Conservation (phyloP, 805 yeast genomes). For the Wickerhamiella kazuoi region DNA sequence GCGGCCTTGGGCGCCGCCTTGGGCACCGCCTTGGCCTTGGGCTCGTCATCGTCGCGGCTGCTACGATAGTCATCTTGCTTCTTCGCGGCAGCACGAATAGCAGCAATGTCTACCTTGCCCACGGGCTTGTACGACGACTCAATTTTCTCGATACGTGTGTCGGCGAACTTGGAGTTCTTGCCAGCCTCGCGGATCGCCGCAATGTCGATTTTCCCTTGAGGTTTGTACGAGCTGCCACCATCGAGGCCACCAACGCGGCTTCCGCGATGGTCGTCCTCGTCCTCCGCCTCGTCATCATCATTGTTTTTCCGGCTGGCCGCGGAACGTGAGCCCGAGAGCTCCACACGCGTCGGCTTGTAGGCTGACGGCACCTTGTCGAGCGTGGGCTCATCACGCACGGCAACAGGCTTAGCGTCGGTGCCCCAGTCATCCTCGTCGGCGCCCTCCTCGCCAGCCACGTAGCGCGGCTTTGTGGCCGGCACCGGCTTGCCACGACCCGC, state of each 20-base stretch:
- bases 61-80: slow-evolving; percentile 8
- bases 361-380: slow-evolving; percentile 35
- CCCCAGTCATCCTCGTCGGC: slow-evolving; percentile 53
- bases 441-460: slow-evolving; percentile 20
- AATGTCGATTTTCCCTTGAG: slow-evolving; percentile 22
- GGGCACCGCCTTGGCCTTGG: not conserved
- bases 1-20: not conserved
- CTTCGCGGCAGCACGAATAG: slow-evolving; percentile 24
- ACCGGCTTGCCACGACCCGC: slow-evolving; percentile 18
- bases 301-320: slow-evolving; percentile 1
- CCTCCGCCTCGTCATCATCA: not conserved
- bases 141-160: slow-evolving; percentile 20
- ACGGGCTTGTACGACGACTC: slow-evolving; percentile 41
- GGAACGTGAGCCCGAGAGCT: slow-evolving; percentile 25
- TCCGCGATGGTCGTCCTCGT: not conserved
- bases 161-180: slow-evolving; percentile 16
- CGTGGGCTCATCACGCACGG: slow-evolving; percentile 13
- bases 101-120: slow-evolving; percentile 39
- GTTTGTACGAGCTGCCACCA: slow-evolving; percentile 19
- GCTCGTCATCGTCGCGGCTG: not conserved
- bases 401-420: slow-evolving; percentile 28
- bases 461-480: slow-evolving; percentile 18
- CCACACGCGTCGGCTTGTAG: slow-evolving; percentile 49
- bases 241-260: slow-evolving; percentile 11
- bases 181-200: slow-evolving; percentile 18